Conservation (phyloP, 495 filamentous ascomycete species). For the Corynascus novoguineensis region DNA sequence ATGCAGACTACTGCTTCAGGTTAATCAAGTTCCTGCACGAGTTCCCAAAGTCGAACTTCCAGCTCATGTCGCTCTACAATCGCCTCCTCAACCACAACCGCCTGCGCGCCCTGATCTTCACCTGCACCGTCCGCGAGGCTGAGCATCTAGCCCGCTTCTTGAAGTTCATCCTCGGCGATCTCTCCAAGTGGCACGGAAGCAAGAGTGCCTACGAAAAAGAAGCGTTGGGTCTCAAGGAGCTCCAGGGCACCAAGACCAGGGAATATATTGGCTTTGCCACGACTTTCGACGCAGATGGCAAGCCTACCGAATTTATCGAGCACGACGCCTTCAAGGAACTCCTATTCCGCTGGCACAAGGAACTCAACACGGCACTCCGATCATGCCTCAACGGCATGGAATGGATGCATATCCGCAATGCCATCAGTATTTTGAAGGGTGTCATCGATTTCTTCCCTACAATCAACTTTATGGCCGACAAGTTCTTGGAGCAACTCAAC, state of each 20-base stretch:
- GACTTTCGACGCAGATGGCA: conserved; percentile 58
- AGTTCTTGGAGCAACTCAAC: conserved; percentile 63
- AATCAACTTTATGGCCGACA: conserved; percentile 78
- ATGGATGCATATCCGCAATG: conserved; percentile 98
- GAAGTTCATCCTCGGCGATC: conserved; percentile 68
- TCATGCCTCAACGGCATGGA: conserved; percentile 72
- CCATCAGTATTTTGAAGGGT: conserved; percentile 82
- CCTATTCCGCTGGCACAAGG: conserved; percentile 84
- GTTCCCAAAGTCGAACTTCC: conserved; percentile 76
- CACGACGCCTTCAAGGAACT: conserved; percentile 82
- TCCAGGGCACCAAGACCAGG: conserved; percentile 33
- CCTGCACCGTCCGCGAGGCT: conserved; percentile 82
- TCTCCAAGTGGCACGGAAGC: conserved; percentile 78
- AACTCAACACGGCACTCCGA: conserved; percentile 68
- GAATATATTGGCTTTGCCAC: conserved; percentile 52
- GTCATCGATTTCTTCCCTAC: conserved; percentile 75
- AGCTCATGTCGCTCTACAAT: conserved; percentile 77
- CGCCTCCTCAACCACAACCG: conserved; percentile 76
- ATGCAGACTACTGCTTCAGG: conserved; percentile 80
- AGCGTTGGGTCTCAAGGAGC: conserved; percentile 49
- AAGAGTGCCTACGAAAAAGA: conserved; percentile 71
- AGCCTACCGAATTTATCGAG: conserved; percentile 61
- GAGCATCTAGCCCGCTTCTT: conserved; percentile 88
- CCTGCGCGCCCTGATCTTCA: conserved; percentile 73
- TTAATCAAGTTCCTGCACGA: conserved; percentile 82